Percentiles rank a stretch among this genome's conserved stretches.
Conservation (phyloP, 441 rosid genomes). For the Populus hybrid region DNA sequence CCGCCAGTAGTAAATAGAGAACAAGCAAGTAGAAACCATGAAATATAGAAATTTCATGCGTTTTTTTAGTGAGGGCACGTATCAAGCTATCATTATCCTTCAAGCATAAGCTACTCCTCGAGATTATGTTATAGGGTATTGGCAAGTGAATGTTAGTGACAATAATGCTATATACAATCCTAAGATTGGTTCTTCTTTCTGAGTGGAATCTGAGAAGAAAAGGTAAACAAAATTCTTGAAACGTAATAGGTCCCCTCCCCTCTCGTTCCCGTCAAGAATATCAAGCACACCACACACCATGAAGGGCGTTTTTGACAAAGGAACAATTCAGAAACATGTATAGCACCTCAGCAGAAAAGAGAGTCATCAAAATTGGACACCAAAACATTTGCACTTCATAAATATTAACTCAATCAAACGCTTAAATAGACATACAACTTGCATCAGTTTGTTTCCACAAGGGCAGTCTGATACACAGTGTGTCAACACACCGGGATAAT, state of each 20-base stretch:
- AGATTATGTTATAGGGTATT: background rate
- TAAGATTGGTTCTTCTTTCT: background rate
- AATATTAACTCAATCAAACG: conserved; percentile 5
- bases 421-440: conserved; percentile 5
- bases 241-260: background rate
- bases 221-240: background rate
- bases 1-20: background rate
- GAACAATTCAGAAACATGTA: background rate
- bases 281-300: background rate
- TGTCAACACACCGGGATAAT: conserved; percentile 5
- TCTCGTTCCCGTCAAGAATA: background rate
- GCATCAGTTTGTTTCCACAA: conserved; percentile 9
- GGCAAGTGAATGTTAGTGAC: background rate
- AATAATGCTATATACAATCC: background rate
- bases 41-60: background rate
- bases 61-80: background rate
- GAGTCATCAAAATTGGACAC: too few species aligned
- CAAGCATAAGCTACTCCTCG: background rate
- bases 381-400: background rate
- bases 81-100: background rate
- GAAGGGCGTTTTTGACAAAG: background rate
- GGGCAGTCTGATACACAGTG: background rate
- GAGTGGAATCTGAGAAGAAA: background rate
- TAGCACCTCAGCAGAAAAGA: background rate
- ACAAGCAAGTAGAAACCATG: background rate